A percentile compares a stretch with the other conserved stretches of the same genome.
phyloP scores from a whole-genome alignment of 352 stramenopile genomes.

The Peronospora destructor region DNA sequence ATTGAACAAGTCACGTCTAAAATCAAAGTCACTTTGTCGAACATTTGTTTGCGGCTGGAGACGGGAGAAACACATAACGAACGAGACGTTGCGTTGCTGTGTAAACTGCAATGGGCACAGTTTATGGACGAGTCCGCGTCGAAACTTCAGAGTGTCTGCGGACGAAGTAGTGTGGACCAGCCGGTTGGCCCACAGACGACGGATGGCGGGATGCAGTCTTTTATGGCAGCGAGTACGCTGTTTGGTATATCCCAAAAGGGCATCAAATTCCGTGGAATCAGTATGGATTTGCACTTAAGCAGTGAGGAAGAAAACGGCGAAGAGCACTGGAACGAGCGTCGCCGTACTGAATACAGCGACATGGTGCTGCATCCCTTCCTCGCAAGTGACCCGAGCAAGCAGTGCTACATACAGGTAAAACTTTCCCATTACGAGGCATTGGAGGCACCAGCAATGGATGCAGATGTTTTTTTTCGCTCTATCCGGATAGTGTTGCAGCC shows the following conservation, averaged over 20 bases:
- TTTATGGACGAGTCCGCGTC: slow-evolving; percentile 79
- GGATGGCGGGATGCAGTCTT: slow-evolving; percentile 42
- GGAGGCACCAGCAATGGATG: slow-evolving; percentile 63
- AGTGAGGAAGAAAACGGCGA: slow-evolving; percentile 43
- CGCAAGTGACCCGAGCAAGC: slow-evolving; percentile 48
- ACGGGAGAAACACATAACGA: slow-evolving; percentile 52
- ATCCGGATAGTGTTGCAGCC: slow-evolving; percentile 73
- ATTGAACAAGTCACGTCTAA: slow-evolving; percentile 88
- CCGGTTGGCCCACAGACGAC: slow-evolving; percentile 28
- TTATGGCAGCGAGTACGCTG: slow-evolving; percentile 67
- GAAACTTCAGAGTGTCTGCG: slow-evolving; percentile 70
- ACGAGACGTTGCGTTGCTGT: slow-evolving; percentile 63
- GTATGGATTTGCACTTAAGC: slow-evolving; percentile 71
- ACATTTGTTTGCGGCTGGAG: slow-evolving; percentile 76
- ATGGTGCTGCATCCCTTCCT: slow-evolving; percentile 63
- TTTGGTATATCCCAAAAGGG: slow-evolving; percentile 83
- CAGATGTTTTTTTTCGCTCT: slow-evolving; percentile 79
- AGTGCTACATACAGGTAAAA: slow-evolving; percentile 82
- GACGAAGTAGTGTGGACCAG: slow-evolving; percentile 34
- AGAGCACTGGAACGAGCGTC: slow-evolving; percentile 23
- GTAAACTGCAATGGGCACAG: slow-evolving; percentile 71
- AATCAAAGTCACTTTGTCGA: slow-evolving; percentile 85
- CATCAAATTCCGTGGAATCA: slow-evolving; percentile 77
- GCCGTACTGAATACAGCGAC: slow-evolving; percentile 27
- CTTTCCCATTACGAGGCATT: slow-evolving; percentile 71